Evolutionary conservation across 257 asterid genomes (phyloP).

Genomic region (Henckelia pumila): DNA sequence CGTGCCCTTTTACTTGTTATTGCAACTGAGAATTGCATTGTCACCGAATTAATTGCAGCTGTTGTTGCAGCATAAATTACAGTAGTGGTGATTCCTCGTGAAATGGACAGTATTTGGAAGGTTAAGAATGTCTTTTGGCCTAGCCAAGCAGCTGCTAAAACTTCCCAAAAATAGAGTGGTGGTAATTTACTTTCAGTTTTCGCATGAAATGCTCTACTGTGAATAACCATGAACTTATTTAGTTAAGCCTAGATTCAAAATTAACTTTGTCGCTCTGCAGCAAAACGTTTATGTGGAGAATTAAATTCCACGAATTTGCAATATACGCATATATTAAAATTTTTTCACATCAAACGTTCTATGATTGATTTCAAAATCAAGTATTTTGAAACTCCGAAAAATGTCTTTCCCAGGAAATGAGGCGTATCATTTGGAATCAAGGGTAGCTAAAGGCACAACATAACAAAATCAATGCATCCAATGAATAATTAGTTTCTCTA

Average conservation of each 20-base stretch:
- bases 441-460: background rate
- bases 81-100: too few species aligned
- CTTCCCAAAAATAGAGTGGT: background rate
- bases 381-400: background rate
- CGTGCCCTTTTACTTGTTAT: background rate
- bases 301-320: background rate
- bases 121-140: too few species aligned
- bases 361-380: too few species aligned
- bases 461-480: background rate
- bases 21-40: background rate
- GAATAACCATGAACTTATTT: background rate
- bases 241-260: too few species aligned
- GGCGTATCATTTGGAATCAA: too few species aligned
- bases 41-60: too few species aligned
- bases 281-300: background rate
- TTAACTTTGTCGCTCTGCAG: background rate
- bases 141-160: too few species aligned
- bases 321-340: too few species aligned
- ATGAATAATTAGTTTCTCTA: too few species aligned
- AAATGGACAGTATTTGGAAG: too few species aligned
- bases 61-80: background rate
- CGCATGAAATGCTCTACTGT: background rate
- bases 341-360: background rate
- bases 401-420: background rate
- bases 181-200: background rate